A percentile compares a stretch with the other conserved stretches of the same genome.
These are phyloP conservation scores for Durio zibethinus DNA, from an alignment of 345 rosid species.

Conservation along the genomic window DNA sequence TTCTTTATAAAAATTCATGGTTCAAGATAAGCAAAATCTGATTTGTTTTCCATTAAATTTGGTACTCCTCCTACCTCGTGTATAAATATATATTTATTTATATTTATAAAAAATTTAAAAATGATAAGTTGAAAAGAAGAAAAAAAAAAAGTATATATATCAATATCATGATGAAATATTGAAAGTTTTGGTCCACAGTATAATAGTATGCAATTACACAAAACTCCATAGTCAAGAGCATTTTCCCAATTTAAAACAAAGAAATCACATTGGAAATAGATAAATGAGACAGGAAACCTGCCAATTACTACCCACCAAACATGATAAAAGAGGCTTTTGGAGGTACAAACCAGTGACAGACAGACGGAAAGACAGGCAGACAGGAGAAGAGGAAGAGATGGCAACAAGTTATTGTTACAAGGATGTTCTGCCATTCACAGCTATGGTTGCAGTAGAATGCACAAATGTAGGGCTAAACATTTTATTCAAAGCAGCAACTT, in stretches of 20 bases:
- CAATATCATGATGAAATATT: not conserved
- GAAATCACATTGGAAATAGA: not conserved
- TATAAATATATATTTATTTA: too few species aligned
- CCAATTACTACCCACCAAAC: not conserved
- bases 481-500: constrained; percentile 38
- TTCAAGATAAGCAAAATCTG: not conserved
- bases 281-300: not conserved
- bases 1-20: not conserved
- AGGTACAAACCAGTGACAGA: not conserved
- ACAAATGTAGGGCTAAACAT: constrained; percentile 27
- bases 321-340: too few species aligned
- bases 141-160: too few species aligned
- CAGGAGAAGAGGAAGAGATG: not conserved
- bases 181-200: too few species aligned
- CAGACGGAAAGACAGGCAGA: too few species aligned
- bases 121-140: not conserved
- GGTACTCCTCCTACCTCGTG: not conserved
- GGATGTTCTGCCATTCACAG: constrained; percentile 33
- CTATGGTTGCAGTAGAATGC: constrained; percentile 28
- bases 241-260: too few species aligned
- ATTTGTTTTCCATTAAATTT: not conserved
- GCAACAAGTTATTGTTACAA: constrained; percentile 14
- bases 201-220: too few species aligned
- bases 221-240: too few species aligned
- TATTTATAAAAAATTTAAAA: too few species aligned